Percentiles rank a stretch among this genome's conserved stretches.
These are phyloP conservation scores for Harrya chromipes DNA, from an alignment of 768 basidiomycete species.

Conservation along the genomic window DNA sequence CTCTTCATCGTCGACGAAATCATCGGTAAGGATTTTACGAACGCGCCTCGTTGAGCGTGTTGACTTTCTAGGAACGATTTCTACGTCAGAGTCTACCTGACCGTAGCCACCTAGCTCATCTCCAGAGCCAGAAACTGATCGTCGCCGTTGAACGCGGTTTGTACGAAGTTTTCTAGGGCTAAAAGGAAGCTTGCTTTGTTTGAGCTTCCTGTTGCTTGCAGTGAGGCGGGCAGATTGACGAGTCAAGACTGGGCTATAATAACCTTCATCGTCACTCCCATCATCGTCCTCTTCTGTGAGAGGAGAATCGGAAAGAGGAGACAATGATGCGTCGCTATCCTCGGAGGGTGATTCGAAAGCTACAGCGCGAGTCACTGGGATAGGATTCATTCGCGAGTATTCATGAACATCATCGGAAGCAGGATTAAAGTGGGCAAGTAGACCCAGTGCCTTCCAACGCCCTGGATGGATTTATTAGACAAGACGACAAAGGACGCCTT, in stretches of 20 bases:
- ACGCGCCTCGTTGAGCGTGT: slow-evolving; percentile 42
- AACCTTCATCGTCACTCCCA: slow-evolving; percentile 14
- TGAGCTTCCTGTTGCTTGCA: neutral
- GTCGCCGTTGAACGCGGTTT: slow-evolving; percentile 22
- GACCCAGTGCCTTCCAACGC: slow-evolving; percentile 39
- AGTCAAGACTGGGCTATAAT: neutral
- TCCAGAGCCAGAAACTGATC: slow-evolving; percentile 34
- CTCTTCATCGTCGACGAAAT: slow-evolving; percentile 23
- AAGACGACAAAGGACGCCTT: neutral
- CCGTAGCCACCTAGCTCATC: slow-evolving; percentile 40
- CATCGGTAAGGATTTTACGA: slow-evolving; percentile 36
- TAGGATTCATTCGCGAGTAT: slow-evolving; percentile 48
- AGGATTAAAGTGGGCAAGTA: slow-evolving; percentile 57
- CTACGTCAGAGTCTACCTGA: slow-evolving; percentile 28
- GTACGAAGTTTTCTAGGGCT: slow-evolving; percentile 64
- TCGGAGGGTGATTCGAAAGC: slow-evolving; percentile 6
- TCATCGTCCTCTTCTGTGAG: slow-evolving; percentile 30
- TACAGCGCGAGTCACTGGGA: slow-evolving; percentile 14
- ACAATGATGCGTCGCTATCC: slow-evolving; percentile 10
- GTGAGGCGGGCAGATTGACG: slow-evolving; percentile 21
- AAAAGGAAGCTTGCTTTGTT: slow-evolving; percentile 50
- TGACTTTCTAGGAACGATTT: slow-evolving; percentile 40
- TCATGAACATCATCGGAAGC: slow-evolving; percentile 53
- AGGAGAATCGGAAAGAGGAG: slow-evolving; percentile 12
- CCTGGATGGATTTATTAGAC: slow-evolving; percentile 36